Evolutionary conservation across 257 asterid genomes (phyloP).

Genomic region (Rehmannia glutinosa): DNA sequence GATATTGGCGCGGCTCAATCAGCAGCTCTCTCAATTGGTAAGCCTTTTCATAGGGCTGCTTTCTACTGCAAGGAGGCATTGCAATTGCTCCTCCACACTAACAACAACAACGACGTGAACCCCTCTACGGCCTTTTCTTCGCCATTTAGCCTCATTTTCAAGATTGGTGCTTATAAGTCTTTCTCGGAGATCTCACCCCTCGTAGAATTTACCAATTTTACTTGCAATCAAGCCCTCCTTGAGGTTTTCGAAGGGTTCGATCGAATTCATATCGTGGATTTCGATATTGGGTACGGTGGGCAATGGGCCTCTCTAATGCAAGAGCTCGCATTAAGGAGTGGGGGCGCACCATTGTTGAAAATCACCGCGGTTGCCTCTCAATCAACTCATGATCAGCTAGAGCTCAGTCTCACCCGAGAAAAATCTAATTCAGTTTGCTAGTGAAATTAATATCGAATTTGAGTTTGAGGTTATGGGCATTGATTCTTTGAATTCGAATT

Average conservation of each 20-base stretch:
- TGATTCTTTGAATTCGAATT: constrained; percentile 56
- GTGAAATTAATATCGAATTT: constrained; percentile 54
- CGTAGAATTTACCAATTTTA: constrained; percentile 39
- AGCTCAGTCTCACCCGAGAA: constrained; percentile 71
- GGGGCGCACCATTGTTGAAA: constrained; percentile 32
- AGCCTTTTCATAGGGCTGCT: constrained; percentile 93
- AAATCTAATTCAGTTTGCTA: constrained; percentile 71
- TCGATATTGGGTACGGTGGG: constrained; percentile 50
- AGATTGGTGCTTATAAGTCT: constrained; percentile 82
- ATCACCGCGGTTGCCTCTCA: constrained; percentile 60
- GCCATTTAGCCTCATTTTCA: constrained; percentile 68
- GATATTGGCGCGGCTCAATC: constrained; percentile 99
- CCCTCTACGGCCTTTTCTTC: constrained; percentile 23
- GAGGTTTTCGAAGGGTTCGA: constrained; percentile 39
- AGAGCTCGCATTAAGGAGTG: constrained; percentile 36
- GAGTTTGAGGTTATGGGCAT: constrained; percentile 68
- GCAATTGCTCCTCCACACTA: constrained; percentile 49
- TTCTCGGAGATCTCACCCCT: constrained; percentile 55
- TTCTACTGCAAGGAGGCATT: constrained; percentile 86
- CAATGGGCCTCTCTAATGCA: constrained; percentile 68
- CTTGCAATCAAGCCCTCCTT: constrained; percentile 46
- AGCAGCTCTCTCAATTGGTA: constrained; percentile 88
- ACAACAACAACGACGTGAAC: constrained; percentile 24
- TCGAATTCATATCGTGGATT: constrained; percentile 47
- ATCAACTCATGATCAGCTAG: constrained; percentile 68